Conservation (phyloP, 192 early-diverging fungal species). For the Coemansia sp. region DNA sequence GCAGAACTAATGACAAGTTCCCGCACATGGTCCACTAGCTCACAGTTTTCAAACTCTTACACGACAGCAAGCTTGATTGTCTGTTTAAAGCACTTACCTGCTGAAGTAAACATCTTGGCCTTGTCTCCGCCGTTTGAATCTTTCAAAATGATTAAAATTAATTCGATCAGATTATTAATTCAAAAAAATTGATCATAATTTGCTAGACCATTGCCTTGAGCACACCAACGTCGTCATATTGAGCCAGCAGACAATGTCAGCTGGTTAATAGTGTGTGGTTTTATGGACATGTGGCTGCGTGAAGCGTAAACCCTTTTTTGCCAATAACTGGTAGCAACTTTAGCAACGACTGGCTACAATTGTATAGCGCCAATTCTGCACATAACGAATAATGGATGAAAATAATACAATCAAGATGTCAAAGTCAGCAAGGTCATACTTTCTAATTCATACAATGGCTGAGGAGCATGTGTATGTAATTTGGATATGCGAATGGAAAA, state of each 20-base stretch:
- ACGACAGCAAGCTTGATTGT: slow-evolving; percentile 59
- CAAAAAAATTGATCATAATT: neutral
- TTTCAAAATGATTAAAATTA: no score
- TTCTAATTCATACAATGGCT: neutral
- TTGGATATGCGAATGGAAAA: no score
- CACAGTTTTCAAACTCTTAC: slow-evolving; percentile 66
- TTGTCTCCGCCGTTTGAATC: slow-evolving; percentile 40
- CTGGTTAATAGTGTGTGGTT: neutral
- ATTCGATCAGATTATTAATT: neutral
- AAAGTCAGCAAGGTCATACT: neutral
- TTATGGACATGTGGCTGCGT: neutral
- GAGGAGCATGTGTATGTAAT: neutral
- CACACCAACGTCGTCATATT: neutral
- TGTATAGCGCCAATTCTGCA: neutral
- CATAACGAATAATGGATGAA: neutral
- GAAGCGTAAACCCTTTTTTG: neutral
- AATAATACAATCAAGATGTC: neutral
- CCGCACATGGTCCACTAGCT: slow-evolving; percentile 64
- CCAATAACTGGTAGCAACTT: neutral
- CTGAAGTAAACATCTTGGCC: slow-evolving; percentile 22
- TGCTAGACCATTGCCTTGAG: neutral
- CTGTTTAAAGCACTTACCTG: slow-evolving; percentile 45
- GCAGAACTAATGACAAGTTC: slow-evolving; percentile 70
- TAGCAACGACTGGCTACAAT: neutral
- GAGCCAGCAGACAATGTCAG: neutral